phyloP scores from a whole-genome alignment of 768 basidiomycete genomes.

The Coprinopsis sp. region DNA sequence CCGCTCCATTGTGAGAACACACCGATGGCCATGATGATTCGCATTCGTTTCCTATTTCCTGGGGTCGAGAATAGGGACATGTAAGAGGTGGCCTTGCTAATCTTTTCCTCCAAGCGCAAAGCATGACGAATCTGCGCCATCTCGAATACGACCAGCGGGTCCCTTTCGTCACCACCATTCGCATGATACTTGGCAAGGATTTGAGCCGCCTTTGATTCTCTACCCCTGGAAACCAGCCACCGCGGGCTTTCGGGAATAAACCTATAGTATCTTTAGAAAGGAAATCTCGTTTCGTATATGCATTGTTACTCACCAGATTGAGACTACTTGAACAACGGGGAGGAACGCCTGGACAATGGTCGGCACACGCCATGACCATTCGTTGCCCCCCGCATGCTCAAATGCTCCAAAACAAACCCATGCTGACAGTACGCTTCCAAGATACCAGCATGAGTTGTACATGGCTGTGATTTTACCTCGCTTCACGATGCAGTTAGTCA shows the following conservation, averaged over 20 bases:
- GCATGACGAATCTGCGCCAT: slow-evolving; percentile 70
- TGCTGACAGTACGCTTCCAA: slow-evolving; percentile 62
- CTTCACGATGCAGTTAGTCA: slow-evolving; percentile 16
- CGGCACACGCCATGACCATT: slow-evolving; percentile 66
- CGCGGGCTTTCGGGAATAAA: slow-evolving; percentile 67
- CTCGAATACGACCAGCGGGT: slow-evolving; percentile 53
- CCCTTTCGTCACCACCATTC: slow-evolving; percentile 50
- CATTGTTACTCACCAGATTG: slow-evolving; percentile 42
- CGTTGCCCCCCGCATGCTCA: slow-evolving; percentile 29
- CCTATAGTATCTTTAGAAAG: slow-evolving; percentile 27
- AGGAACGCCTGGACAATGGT: slow-evolving; percentile 56
- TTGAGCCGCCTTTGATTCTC: slow-evolving; percentile 52
- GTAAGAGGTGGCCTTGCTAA: slow-evolving; percentile 44
- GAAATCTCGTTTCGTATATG: not conserved
- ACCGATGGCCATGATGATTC: slow-evolving; percentile 61
- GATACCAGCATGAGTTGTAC: slow-evolving; percentile 74
- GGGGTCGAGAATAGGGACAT: slow-evolving; percentile 51
- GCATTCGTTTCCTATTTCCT: slow-evolving; percentile 67
- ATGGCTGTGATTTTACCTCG: slow-evolving; percentile 55
- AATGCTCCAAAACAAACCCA: slow-evolving; percentile 44
- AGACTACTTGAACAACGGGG: slow-evolving; percentile 49
- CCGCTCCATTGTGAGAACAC: slow-evolving; percentile 77
- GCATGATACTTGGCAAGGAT: slow-evolving; percentile 74
- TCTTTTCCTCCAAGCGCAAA: slow-evolving; percentile 56
- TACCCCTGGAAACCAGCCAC: slow-evolving; percentile 58